Evolutionary conservation across 2,329 filamentous ascomycete species (phyloP).

Genomic region (Aschersonia sp.): DNA sequence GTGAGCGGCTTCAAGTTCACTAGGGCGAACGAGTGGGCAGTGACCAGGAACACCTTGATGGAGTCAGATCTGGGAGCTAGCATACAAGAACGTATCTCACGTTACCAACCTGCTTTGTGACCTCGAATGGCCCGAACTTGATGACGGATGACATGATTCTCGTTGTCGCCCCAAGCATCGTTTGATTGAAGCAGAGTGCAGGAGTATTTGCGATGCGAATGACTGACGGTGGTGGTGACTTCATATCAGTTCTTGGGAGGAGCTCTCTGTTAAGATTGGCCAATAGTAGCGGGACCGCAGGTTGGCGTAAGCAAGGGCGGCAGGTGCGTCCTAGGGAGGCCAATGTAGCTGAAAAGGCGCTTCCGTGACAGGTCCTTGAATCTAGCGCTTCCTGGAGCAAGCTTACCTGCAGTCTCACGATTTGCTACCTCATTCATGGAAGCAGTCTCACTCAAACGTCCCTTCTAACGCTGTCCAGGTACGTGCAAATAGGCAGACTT

Average conservation of each 20-base stretch:
- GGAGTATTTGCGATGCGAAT: not conserved
- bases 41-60: slow-evolving; percentile 70
- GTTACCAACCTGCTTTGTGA: slow-evolving; percentile 52
- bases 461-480: too few species aligned
- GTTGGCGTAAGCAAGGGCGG: too few species aligned
- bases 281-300: too few species aligned
- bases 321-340: too few species aligned
- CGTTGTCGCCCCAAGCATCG: not conserved
- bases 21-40: slow-evolving; percentile 67
- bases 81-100: too few species aligned
- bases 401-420: too few species aligned
- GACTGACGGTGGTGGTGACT: not conserved
- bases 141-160: slow-evolving; percentile 17
- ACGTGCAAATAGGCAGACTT: too few species aligned
- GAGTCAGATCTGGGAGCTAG: not conserved
- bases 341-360: too few species aligned
- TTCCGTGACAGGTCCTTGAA: too few species aligned
- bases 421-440: too few species aligned
- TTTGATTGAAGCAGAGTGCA: not conserved
- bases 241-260: not conserved
- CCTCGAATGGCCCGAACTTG: slow-evolving; percentile 62
- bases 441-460: too few species aligned
- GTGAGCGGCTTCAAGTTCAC: slow-evolving; percentile 93
- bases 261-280: not conserved
- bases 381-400: too few species aligned